phyloP scores from a whole-genome alignment of 257 asterid genomes.

The Scutellaria barbata region DNA sequence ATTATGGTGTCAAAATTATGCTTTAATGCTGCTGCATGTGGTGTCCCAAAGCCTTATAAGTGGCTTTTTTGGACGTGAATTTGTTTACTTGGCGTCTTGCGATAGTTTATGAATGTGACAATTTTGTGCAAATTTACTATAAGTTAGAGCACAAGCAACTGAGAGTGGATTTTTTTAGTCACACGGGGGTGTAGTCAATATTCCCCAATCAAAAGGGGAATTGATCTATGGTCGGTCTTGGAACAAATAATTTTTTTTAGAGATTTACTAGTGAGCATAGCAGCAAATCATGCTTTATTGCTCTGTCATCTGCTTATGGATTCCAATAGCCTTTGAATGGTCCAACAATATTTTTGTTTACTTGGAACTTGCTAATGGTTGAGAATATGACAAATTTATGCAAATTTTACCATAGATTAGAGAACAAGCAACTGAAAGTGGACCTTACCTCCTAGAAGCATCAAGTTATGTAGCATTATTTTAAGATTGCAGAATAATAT shows the following conservation, averaged over 20 bases:
- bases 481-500: conserved; percentile 14
- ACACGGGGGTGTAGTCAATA: too few species aligned
- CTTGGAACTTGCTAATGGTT: conserved; percentile 19
- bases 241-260: too few species aligned
- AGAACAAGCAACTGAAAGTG: conserved; percentile 15
- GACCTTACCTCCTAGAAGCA: conserved; percentile 6
- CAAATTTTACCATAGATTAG: conserved; percentile 3
- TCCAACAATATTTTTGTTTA: background rate
- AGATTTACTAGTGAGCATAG: too few species aligned
- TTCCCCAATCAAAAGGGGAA: too few species aligned
- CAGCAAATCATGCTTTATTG: too few species aligned
- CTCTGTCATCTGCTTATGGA: too few species aligned
- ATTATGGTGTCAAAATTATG: conserved; percentile 9
- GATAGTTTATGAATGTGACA: background rate
- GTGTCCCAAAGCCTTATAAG: conserved; percentile 15
- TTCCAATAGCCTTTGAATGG: too few species aligned
- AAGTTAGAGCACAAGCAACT: conserved; percentile 16
- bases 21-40: background rate
- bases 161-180: conserved; percentile 20
- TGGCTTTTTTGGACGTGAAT: conserved; percentile 1
- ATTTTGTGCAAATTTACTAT: background rate
- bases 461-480: conserved; percentile 19
- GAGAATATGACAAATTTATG: background rate
- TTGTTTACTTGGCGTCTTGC: conserved; percentile 26
- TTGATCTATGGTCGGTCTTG: too few species aligned